These are phyloP conservation scores for Conticribra weissflogii DNA, from an alignment of 108 stramenopile species.

Conservation along the genomic window DNA sequence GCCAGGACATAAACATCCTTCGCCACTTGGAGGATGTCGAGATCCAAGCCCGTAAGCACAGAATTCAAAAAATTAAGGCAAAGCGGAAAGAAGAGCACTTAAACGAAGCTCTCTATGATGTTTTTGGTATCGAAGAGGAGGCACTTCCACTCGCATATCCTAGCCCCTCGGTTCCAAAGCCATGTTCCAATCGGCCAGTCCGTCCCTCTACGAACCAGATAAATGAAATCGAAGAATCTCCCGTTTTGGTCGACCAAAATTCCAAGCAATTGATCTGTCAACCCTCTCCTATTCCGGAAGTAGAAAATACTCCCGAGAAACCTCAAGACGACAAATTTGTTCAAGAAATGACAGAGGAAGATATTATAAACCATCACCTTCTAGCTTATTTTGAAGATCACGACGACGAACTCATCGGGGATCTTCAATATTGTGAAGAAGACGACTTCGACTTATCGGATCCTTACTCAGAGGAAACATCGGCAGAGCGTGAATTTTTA, in stretches of 20 bases:
- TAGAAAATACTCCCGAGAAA: background rate
- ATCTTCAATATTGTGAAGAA: slow-evolving; percentile 21
- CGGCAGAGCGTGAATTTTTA: background rate
- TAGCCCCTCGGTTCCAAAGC: background rate
- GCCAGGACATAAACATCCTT: slow-evolving; percentile 12
- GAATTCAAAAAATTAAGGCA: slow-evolving; percentile 27
- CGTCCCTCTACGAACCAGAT: background rate
- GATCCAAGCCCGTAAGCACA: slow-evolving; percentile 18
- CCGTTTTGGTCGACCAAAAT: too few relatives aligned
- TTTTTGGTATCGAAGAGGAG: slow-evolving; percentile 31
- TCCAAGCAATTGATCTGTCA: too few relatives aligned
- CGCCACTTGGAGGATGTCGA: slow-evolving; percentile 27
- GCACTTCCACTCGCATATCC: background rate
- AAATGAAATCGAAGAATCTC: background rate
- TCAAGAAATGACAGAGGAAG: slow-evolving; percentile 18
- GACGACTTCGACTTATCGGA: slow-evolving; percentile 25
- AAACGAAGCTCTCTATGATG: slow-evolving; percentile 18
- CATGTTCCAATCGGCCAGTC: background rate
- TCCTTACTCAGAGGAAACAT: slow-evolving; percentile 20
- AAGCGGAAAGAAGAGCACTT: slow-evolving; percentile 13
- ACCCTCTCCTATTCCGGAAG: background rate
- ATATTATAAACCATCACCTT: slow-evolving; percentile 30
- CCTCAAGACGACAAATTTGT: too few relatives aligned
- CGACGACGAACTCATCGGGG: slow-evolving; percentile 12
- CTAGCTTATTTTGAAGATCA: slow-evolving; percentile 18